Evolutionary conservation across 2,329 filamentous ascomycete genomes (phyloP), one percentile per base, ranked within the genome.

Genomic region (Phialophora expanda): DNA sequence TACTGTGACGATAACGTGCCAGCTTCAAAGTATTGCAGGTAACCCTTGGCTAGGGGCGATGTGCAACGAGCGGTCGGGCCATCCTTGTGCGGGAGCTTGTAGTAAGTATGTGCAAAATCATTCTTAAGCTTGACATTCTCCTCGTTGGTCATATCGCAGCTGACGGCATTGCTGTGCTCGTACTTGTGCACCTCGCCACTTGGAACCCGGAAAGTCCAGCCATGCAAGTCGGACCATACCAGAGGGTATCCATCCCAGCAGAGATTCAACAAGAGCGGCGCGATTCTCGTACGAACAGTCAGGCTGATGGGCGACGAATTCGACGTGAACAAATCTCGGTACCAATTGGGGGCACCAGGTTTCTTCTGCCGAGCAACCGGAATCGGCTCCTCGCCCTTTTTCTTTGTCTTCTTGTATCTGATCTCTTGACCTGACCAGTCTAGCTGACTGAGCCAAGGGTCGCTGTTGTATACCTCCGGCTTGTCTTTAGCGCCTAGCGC

Each of bases 21-120:
- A 41, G 90, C 91, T 73, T 99, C 95, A 73, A 99, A 98, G 76
- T 96, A 97, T 59, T 88, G 78, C 64, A 97, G 81, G 73, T 98
- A 99, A 11, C 90, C 87, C 78, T 99, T 99, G 7, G 95, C 93
- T 76, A 99, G 85, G 0, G 95, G 95, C 69, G 89, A 97, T 1
- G 85, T 86, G 77, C 95, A 98, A 64, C 95, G 86, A 14, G 94
- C 89, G 22, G 87, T 85, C 0, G 93, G 93, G 0, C 95, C 95
- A 76, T 98, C 93, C 73, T 98, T 98, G 78, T 99, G 95, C 0
- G 96, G 95, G 4, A 99, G 84, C 76, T 98, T 99, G 80, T 94
- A 96, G 77, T 96, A 99, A 5, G 83, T 78, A 68, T 90, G 84
- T 1, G 80, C 76, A 4, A 71, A 76, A 74, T 97, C 93, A 67